A percentile compares a stretch with the other conserved stretches of the same genome.
Evolutionary conservation across 208 protist species (phyloP).

Genomic region (Wallacemonas sp.): DNA sequence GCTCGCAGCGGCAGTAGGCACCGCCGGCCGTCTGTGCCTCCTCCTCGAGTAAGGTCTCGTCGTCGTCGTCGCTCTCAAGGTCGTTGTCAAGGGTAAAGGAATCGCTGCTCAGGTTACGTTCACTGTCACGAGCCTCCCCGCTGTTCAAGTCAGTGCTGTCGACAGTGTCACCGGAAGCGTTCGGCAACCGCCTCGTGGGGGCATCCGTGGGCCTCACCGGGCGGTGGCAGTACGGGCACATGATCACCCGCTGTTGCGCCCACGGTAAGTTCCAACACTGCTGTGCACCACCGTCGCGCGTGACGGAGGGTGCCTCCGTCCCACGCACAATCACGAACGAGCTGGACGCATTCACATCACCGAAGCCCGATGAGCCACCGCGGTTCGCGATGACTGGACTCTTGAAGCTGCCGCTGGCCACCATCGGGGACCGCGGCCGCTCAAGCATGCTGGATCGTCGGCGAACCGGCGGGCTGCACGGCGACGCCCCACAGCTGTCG

Average conservation of each 20-base stretch:
- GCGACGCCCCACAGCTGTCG: background rate
- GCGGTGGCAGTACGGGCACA: constrained; percentile 53
- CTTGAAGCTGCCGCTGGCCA: constrained; percentile 12
- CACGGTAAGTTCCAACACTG: constrained; percentile 45
- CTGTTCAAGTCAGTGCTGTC: too few species aligned
- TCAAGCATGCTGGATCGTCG: background rate
- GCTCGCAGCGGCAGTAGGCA: constrained; percentile 24
- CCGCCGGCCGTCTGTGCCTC: background rate
- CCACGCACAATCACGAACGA: background rate
- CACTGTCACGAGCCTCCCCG: background rate
- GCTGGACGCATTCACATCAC: background rate
- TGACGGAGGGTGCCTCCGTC: background rate
- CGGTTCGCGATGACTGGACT: constrained; percentile 4
- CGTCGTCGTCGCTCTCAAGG: background rate
- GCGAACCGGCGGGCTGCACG: background rate
- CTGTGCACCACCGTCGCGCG: constrained; percentile 11
- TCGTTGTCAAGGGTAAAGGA: background rate
- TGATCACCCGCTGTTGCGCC: constrained; percentile 37
- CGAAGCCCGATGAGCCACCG: background rate
- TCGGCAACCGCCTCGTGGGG: background rate
- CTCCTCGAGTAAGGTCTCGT: constrained; percentile 1
- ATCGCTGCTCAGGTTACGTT: constrained; percentile 16
- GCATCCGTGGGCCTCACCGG: constrained; percentile 6
- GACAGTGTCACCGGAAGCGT: background rate
- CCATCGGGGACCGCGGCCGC: background rate